Evolutionary conservation across 495 filamentous ascomycete species (phyloP).

Genomic region (Apodospora peruviana): DNA sequence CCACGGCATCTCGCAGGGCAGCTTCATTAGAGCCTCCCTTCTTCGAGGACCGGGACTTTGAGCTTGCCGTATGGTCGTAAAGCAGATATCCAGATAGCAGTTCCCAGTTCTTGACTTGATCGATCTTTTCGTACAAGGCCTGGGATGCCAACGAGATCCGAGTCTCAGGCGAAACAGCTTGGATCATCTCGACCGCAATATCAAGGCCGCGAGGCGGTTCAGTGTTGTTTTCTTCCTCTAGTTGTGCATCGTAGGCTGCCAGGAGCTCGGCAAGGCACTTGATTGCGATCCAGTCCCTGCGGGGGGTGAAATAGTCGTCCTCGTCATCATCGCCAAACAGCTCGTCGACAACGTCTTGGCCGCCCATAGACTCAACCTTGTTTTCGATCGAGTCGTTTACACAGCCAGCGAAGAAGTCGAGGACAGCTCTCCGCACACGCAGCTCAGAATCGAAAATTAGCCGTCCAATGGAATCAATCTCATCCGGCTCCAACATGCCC

Average conservation of each 20-base stretch:
- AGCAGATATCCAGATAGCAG: conserved; percentile 82
- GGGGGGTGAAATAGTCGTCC: conserved; percentile 68
- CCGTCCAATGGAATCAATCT: conserved; percentile 79
- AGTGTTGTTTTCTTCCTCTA: conserved; percentile 39
- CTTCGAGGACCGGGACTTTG: conserved; percentile 33
- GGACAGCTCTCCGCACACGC: conserved; percentile 77
- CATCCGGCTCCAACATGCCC: conserved; percentile 81
- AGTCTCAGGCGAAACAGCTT: conserved; percentile 60
- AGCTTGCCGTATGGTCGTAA: conserved; percentile 73
- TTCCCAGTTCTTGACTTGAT: conserved; percentile 81
- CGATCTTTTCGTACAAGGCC: conserved; percentile 73
- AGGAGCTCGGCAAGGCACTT: conserved; percentile 85
- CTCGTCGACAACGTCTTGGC: conserved; percentile 49
- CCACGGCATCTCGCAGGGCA: conserved; percentile 59
- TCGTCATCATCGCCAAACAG: conserved; percentile 68
- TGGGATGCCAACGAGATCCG: conserved; percentile 80
- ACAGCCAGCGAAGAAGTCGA: conserved; percentile 81
- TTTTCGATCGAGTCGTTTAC: conserved; percentile 75
- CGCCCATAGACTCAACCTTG: conserved; percentile 77
- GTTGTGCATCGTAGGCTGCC: conserved; percentile 62
- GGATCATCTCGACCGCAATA: conserved; percentile 42
- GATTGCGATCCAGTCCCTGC: conserved; percentile 79
- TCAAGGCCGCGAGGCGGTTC: conserved; percentile 36
- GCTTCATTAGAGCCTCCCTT: conserved; percentile 43
- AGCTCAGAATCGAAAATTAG: conserved; percentile 83